Evolutionary conservation across 164 flowering plant species (phyloP), one percentile per base, ranked within the genome.

Genomic region (Aristolochia fimbriata): DNA sequence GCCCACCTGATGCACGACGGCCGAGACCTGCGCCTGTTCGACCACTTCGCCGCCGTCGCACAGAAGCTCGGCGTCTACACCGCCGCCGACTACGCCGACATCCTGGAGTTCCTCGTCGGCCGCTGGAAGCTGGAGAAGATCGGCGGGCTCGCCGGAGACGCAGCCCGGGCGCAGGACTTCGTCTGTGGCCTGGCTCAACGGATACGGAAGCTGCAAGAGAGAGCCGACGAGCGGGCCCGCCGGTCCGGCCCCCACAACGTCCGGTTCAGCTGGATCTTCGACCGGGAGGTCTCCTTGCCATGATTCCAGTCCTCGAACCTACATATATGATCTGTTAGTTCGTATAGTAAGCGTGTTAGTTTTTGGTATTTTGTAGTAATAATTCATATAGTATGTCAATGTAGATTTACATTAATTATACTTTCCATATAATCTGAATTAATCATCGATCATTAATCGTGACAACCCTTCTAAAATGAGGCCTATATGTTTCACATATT

Each of bases 21-120:
- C 27, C 57, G 43, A 51, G 83, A 80, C 46, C 69, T 71, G 17
- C 65, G 75, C 41, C 77, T 82, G 2, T 82, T 80, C 37, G 80
- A 80, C 16, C 74, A 80, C 70, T 80, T 67, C 80, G 73, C 84
- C 7, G 53, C 81, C 8, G 78, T 78, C 41, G 84, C 84, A 20
- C 84, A 82, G 70, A 64, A 81, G 46, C 65, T 82, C 15, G 81
- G 83, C 23, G 83, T 82, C n/a, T 82, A 80, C 73, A 82, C 86
- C 6, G 86, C 84, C 20, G 74, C 71, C 52, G 84, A 80, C 62
- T 78, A 80, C 60, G 82, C 81, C 10, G 83, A 78, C 49, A 82
- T 82, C 43, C 47, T 80, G 31, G 87, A 82, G 48, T 78, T 76
- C 65, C 68, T 82, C 2, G 82, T 80, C 23, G 74, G 66, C 19